Evolutionary conservation across 2,329 filamentous ascomycete genomes (phyloP), one percentile per base, ranked within the genome.

Genomic region (Knufia fluminis): DNA sequence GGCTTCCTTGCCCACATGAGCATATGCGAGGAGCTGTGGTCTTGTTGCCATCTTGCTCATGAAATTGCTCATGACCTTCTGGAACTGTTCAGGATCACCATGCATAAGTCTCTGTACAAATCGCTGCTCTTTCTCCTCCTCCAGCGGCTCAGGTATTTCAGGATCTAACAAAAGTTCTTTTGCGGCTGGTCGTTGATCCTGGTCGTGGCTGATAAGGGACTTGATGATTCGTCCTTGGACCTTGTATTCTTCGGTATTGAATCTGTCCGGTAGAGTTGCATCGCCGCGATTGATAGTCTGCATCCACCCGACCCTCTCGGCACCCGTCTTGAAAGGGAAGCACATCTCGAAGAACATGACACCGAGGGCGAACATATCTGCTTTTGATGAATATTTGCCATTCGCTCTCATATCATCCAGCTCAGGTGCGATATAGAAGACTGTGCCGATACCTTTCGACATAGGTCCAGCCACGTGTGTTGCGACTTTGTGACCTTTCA

Each of bases 311-410:
- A 78, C 76, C 35, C 80, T 71, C 60, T 84, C 81, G 77, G 82
- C 83, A 1, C 70, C 73, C 1, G 80, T 83, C 16, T 70, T 70
- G 39, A 83, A 66, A 2, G 75, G 69, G 56, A 79, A 73, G 61
- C 86, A 94, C 92, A 98, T 98, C 67, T 98, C 92, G 58, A 96
- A 97, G 69, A 98, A 94, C 50, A 98, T 97, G 55, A 98, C 86
- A 0, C 92, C 92, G 36, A 98, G 74, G 0, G 91, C 96, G 64
- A 92, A 98, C 91, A 98, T 97, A 70, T 98, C 92, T 1, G 97
- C 90, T 66, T 96, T 97, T 50, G 87, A 83, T 52, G 86, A 94
- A 64, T 97, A 97, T 53, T 82, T 82, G 2, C 84, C 85, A 26
- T 77, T 77, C 4, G 82, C 82, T 4, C 78, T 78, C 1, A 86